Percentiles rank a stretch among this genome's conserved stretches.
phyloP scores from a whole-genome alignment of 768 basidiomycete genomes.

The Mycena vitilis region DNA sequence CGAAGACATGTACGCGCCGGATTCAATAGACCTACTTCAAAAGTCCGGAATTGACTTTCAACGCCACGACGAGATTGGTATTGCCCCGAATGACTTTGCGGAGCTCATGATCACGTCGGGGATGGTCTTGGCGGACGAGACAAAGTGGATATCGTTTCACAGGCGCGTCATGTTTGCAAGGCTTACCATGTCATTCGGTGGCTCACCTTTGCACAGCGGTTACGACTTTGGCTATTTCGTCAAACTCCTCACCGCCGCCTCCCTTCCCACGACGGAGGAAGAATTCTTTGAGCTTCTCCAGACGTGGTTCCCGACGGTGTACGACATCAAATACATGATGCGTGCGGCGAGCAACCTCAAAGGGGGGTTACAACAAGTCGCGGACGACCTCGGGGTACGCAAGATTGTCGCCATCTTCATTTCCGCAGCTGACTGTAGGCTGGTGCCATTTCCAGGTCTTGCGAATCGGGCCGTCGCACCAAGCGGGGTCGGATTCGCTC shows the following conservation, averaged over 20 bases:
- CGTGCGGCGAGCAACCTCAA: conserved; percentile 87
- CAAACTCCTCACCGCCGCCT: conserved; percentile 88
- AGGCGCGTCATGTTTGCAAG: conserved; percentile 67
- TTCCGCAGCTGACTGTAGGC: conserved; percentile 25
- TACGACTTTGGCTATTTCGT: conserved; percentile 99
- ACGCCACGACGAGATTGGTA: conserved; percentile 92
- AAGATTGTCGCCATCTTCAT: not conserved
- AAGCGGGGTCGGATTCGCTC: conserved; percentile 97
- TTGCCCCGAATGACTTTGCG: conserved; percentile 93
- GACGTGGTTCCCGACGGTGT: conserved; percentile 96
- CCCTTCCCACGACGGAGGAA: conserved; percentile 89
- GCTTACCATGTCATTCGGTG: conserved; percentile 20
- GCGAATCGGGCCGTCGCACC: conserved; percentile 91
- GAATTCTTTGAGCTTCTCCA: conserved; percentile 88
- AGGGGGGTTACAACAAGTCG: conserved; percentile 93
- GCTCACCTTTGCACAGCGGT: conserved; percentile 65
- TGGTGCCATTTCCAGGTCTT: conserved; percentile 67
- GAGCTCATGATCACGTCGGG: conserved; percentile 98
- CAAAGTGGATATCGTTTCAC: conserved; percentile 98
- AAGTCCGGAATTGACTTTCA: conserved; percentile 97
- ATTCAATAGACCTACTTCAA: conserved; percentile 93
- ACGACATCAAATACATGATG: conserved; percentile 98
- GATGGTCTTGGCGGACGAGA: conserved; percentile 87
- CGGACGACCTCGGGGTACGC: conserved; percentile 93
- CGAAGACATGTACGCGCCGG: conserved; percentile 99